These are phyloP conservation scores for Paecilomyces dactylethromorphus DNA, from an alignment of 2,329 filamentous ascomycete genomes.

Conservation along the genomic window DNA sequence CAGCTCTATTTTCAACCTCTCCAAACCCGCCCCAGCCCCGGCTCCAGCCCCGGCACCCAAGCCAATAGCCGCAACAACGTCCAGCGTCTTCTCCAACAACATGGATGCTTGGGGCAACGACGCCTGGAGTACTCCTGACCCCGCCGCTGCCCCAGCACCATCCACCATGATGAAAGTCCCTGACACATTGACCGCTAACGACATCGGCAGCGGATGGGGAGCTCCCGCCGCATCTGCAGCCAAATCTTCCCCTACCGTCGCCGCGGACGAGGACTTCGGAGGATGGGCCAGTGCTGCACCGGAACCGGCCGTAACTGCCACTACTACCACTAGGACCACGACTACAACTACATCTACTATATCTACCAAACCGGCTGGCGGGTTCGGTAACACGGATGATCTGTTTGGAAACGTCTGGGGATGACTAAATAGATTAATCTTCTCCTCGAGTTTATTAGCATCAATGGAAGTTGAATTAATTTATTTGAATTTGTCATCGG, in stretches of 20 bases:
- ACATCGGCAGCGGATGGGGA: conserved; percentile 63
- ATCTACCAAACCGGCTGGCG: conserved; percentile 49
- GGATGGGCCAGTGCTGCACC: conserved; percentile 78
- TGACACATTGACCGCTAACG: conserved; percentile 47
- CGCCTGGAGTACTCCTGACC: conserved; percentile 67
- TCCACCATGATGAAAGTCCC: conserved; percentile 36
- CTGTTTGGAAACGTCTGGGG: conserved; percentile 96
- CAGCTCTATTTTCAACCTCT: conserved; percentile 78
- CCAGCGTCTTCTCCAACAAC: conserved; percentile 24
- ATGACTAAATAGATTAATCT: conserved; percentile 35
- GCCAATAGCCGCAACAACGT: conserved; percentile 28
- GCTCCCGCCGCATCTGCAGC: conserved; percentile 26
- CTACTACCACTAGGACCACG: conserved; percentile 31
- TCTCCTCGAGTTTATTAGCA: conserved; percentile 14
- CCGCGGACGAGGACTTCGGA: conserved; percentile 90
- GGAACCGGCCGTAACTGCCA: conserved; percentile 36
- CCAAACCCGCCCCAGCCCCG: conserved; percentile 43
- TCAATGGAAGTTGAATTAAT: neutral
- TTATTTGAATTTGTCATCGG: neutral
- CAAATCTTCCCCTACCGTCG: conserved; percentile 56
- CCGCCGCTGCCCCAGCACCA: conserved; percentile 41
- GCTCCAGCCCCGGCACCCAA: conserved; percentile 32
- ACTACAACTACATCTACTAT: conserved; percentile 32
- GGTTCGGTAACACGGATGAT: conserved; percentile 64
- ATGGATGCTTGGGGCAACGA: conserved; percentile 82